These are phyloP conservation scores for Penicillium vulpinum DNA, from an alignment of 2,329 filamentous ascomycete genomes.

Conservation along the genomic window DNA sequence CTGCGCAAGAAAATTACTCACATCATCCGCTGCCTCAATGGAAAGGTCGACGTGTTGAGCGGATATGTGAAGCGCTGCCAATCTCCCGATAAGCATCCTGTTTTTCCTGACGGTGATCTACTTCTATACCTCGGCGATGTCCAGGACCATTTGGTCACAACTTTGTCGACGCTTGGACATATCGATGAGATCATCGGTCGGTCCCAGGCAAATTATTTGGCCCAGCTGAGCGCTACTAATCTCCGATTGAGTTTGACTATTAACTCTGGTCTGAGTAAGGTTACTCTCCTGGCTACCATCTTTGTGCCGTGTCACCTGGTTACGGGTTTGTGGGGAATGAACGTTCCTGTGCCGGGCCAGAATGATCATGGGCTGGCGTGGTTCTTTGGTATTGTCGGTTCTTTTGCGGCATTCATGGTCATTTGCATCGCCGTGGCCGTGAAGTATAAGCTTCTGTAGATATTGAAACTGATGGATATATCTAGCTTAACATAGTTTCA, in stretches of 20 bases:
- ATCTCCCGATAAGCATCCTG: conserved; percentile 72
- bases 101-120: conserved; percentile 91
- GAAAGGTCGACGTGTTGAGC: conserved; percentile 93
- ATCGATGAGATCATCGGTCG: conserved; percentile 96
- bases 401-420: conserved; percentile 43
- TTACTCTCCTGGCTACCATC: conserved; percentile 88
- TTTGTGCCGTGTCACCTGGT: conserved; percentile 91
- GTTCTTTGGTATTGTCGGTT: conserved; percentile 51
- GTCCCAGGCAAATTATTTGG: conserved; percentile 90
- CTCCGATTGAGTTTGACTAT: conserved; percentile 81
- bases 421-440: conserved; percentile 35
- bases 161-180: conserved; percentile 89
- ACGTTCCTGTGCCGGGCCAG: conserved; percentile 48
- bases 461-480: background rate
- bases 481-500: background rate
- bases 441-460: conserved; percentile 38
- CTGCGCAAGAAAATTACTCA: conserved; percentile 92
- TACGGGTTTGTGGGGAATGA: conserved; percentile 59
- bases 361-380: conserved; percentile 37
- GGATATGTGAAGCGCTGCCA: conserved; percentile 98
- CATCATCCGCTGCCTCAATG: conserved; percentile 82
- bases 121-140: conserved; percentile 94
- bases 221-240: conserved; percentile 87
- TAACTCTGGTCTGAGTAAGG: conserved; percentile 86
- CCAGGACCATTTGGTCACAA: conserved; percentile 97